These are phyloP conservation scores for Senna tora DNA, from an alignment of 306 rosid genomes.

Conservation along the genomic window DNA sequence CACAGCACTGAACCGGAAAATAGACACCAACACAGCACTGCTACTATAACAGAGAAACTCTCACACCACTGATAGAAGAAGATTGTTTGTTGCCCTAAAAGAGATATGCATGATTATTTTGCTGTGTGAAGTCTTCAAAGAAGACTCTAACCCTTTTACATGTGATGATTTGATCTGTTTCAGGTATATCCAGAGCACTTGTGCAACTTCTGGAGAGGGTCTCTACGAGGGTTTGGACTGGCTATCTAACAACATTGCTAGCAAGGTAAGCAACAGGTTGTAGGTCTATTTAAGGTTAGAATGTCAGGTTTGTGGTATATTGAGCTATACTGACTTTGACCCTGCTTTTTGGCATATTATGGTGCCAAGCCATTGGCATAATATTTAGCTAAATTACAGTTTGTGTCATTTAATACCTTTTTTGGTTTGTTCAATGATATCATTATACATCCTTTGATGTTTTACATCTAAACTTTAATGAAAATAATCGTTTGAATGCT, in stretches of 20 bases:
- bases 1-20: too few relatives aligned
- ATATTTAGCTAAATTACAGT: neutral
- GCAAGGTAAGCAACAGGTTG: slow-evolving; percentile 65
- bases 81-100: too few relatives aligned
- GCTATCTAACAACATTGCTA: slow-evolving; percentile 54
- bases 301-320: slow-evolving; percentile 14
- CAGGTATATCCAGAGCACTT: slow-evolving; percentile 99
- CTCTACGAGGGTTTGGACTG: slow-evolving; percentile 59
- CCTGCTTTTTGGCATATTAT: neutral
- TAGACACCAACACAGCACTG: too few relatives aligned
- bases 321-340: neutral
- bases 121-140: neutral
- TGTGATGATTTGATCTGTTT: slow-evolving; percentile 40
- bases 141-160: slow-evolving; percentile 24
- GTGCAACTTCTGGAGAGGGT: slow-evolving; percentile 99
- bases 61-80: too few relatives aligned
- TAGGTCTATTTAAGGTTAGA: slow-evolving; percentile 23
- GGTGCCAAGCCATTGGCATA: neutral
- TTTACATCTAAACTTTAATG: too few relatives aligned
- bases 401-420: too few relatives aligned
- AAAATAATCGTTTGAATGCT: too few relatives aligned
- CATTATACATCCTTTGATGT: too few relatives aligned
- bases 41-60: too few relatives aligned
- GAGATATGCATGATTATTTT: slow-evolving; percentile 2
- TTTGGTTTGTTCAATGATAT: too few relatives aligned